These are phyloP conservation scores for Miscanthus lutarioriparius DNA, from an alignment of 176 grass and related monocot genomes.

Conservation along the genomic window DNA sequence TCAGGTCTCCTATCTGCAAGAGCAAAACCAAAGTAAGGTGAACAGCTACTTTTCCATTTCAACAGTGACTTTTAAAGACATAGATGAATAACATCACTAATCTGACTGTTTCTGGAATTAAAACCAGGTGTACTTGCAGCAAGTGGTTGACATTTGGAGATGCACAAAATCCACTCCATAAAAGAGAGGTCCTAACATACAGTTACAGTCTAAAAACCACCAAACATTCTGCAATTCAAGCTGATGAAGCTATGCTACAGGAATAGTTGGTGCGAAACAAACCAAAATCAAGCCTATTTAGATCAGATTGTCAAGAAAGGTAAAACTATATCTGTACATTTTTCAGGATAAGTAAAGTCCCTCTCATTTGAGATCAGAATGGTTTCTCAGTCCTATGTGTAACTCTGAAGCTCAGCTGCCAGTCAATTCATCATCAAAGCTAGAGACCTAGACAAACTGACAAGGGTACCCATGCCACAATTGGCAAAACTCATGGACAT, in stretches of 20 bases:
- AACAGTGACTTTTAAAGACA: neutral
- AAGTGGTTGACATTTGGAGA: neutral
- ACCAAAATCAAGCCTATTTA: neutral
- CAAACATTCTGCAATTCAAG: slow-evolving; percentile 4
- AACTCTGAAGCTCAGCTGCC: slow-evolving; percentile 11
- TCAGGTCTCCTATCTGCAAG: slow-evolving; percentile 69
- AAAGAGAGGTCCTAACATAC: neutral
- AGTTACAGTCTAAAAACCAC: neutral
- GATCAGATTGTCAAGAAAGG: slow-evolving; percentile 24
- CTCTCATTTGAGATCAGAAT: neutral
- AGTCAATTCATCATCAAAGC: neutral
- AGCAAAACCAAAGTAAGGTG: slow-evolving; percentile 7
- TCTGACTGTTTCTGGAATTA: slow-evolving; percentile 4
- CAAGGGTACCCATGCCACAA: neutral
- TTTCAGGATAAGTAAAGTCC: neutral
- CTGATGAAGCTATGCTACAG: neutral
- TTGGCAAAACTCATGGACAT: slow-evolving; percentile 19
- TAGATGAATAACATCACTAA: neutral
- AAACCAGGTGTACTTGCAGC: neutral
- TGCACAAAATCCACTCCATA: neutral
- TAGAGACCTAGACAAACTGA: neutral
- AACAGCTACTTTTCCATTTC: neutral
- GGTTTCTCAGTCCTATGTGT: neutral
- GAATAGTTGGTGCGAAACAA: neutral
- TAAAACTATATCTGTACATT: neutral